Evolutionary conservation across 768 basidiomycete genomes (phyloP).

Genomic region (Russula sp.): DNA sequence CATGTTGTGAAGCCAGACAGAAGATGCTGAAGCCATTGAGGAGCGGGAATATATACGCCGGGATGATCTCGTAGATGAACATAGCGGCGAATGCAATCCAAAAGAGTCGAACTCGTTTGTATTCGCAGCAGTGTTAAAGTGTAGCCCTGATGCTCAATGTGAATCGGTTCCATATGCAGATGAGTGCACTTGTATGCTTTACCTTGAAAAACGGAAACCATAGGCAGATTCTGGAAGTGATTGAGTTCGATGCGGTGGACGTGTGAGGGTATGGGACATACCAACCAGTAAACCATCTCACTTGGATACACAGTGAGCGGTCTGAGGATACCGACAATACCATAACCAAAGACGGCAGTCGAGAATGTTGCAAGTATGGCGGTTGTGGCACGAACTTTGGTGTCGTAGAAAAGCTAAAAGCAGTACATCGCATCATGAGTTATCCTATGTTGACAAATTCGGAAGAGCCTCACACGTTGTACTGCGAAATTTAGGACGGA

Average conservation of each 20-base stretch:
- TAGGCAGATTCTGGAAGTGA: conserved; percentile 47
- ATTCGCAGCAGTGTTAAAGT: conserved; percentile 47
- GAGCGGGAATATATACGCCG: conserved; percentile 60
- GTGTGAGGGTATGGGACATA: conserved; percentile 34
- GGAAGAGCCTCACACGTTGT: conserved; percentile 44
- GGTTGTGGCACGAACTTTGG: conserved; percentile 51
- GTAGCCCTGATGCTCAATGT: conserved; percentile 45
- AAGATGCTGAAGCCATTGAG: conserved; percentile 59
- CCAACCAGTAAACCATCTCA: conserved; percentile 63
- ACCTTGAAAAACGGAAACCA: conserved; percentile 61
- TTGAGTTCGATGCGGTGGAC: neutral
- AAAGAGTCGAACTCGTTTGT: conserved; percentile 51
- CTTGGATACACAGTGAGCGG: conserved; percentile 58
- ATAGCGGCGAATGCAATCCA: conserved; percentile 51
- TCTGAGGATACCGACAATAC: conserved; percentile 56
- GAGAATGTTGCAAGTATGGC: conserved; percentile 63
- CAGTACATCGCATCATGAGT: neutral
- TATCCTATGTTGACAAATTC: neutral
- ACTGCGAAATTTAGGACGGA: conserved; percentile 62
- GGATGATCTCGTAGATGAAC: conserved; percentile 53
- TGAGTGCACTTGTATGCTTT: conserved; percentile 33
- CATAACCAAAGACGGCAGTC: conserved; percentile 64
- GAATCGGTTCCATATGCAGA: conserved; percentile 22
- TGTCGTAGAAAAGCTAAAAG: conserved; percentile 55
- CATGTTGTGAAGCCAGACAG: conserved; percentile 56